Percentiles rank a stretch among this genome's conserved stretches.
phyloP scores from a whole-genome alignment of 345 rosid species.

The Trapa bicornis region DNA sequence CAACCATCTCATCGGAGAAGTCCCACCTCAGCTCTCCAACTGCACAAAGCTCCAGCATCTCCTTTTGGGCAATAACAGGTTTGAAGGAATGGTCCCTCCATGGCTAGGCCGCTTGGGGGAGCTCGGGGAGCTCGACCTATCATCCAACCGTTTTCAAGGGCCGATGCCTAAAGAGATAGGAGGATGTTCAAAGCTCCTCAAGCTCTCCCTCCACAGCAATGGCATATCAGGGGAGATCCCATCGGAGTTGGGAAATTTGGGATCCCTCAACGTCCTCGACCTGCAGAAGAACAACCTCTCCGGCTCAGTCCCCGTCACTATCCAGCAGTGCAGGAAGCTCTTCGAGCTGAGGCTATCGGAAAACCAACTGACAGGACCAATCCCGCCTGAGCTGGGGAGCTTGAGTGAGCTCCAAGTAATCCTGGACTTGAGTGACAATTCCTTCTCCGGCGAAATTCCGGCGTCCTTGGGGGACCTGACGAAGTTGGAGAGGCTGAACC shows the following conservation, averaged over 20 bases:
- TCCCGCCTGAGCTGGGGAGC: conserved; percentile 59
- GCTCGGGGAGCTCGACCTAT: conserved; percentile 74
- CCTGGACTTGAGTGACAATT: conserved; percentile 62
- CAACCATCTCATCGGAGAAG: conserved; percentile 47
- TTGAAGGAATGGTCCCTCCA: conserved; percentile 47
- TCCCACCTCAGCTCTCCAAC: conserved; percentile 36
- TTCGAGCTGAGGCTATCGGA: conserved; percentile 62
- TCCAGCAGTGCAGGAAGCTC: conserved; percentile 63
- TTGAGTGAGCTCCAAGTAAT: conserved; percentile 72
- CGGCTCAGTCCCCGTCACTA: conserved; percentile 49
- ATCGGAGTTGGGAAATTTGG: conserved; percentile 49
- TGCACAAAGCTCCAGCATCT: conserved; percentile 49
- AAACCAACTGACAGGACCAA: conserved; percentile 47
- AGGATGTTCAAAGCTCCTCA: conserved; percentile 47
- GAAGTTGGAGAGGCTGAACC: conserved; percentile 60
- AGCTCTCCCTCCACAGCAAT: conserved; percentile 58
- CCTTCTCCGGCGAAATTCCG: conserved; percentile 42
- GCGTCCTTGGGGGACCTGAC: conserved; percentile 46
- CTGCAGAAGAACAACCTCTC: conserved; percentile 61
- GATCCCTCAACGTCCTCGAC: conserved; percentile 63
- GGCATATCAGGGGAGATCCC: conserved; percentile 56
- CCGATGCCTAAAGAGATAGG: conserved; percentile 53
- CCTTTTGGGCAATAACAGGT: conserved; percentile 48
- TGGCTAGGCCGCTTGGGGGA: conserved; percentile 61
- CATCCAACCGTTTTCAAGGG: conserved; percentile 55